Evolutionary conservation across 169 alveolate species (phyloP).

Genomic region (Besnoitia besnoiti): DNA sequence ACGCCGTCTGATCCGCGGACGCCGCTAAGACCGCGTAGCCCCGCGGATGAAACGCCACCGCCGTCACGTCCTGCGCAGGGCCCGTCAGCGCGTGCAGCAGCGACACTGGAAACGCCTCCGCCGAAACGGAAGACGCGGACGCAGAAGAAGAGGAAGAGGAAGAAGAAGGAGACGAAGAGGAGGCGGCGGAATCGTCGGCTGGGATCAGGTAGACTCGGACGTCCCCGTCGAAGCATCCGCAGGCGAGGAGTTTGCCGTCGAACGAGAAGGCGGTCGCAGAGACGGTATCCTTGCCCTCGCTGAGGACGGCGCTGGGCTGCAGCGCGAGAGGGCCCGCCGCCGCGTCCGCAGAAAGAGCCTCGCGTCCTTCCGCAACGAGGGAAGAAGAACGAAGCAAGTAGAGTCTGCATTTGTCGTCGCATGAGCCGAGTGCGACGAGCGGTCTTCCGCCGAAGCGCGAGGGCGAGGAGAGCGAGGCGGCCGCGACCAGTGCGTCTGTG

Average conservation of each 20-base stretch:
- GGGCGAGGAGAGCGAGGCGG: not conserved
- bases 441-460: not conserved
- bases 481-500: not conserved
- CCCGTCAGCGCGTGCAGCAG: conserved; percentile 44
- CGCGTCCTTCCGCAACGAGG: not conserved
- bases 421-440: conserved; percentile 16
- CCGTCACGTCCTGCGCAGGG: conserved; percentile 20
- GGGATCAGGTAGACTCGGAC: conserved; percentile 23
- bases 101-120: not conserved
- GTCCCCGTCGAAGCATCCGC: conserved; percentile 58
- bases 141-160: not conserved
- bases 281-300: conserved; percentile 42
- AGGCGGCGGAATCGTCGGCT: not conserved
- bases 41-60: conserved; percentile 42
- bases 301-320: not conserved
- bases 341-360: not conserved
- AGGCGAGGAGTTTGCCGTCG: conserved; percentile 38
- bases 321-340: no score
- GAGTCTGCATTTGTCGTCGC: conserved; percentile 21
- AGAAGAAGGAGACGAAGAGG: not conserved
- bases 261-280: conserved; percentile 25
- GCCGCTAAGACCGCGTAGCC: conserved; percentile 52
- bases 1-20: conserved; percentile 52
- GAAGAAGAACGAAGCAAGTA: not conserved
- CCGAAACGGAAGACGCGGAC: not conserved